Evolutionary conservation across 2,329 filamentous ascomycete species (phyloP).

Genomic region (Ceratocystis eucalypticola): DNA sequence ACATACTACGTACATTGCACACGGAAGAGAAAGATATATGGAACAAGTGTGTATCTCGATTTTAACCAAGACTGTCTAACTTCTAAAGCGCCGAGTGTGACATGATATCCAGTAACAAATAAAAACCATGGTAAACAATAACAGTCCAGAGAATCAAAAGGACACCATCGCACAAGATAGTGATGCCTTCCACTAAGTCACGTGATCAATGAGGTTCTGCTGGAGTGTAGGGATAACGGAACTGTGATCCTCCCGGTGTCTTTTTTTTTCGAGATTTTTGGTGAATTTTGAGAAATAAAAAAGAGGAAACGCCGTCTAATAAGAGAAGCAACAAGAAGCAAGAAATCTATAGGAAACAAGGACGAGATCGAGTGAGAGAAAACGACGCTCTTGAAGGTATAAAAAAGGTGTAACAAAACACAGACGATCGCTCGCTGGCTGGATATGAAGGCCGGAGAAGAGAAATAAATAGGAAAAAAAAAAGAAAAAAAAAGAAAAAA

Average conservation of each 20-base stretch:
- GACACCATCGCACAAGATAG: neutral
- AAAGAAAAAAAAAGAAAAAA: too few species aligned
- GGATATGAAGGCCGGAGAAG: constrained; percentile 6
- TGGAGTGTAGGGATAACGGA: neutral
- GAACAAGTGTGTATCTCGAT: neutral
- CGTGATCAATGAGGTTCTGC: constrained; percentile 6
- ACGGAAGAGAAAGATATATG: neutral
- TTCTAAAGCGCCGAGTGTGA: neutral
- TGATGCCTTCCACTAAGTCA: neutral
- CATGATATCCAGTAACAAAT: neutral
- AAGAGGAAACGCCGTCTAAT: constrained; percentile 7
- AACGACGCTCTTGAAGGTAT: constrained; percentile 1
- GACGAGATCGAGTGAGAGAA: neutral
- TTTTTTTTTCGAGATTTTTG: constrained; percentile 1
- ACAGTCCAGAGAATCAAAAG: constrained; percentile 1
- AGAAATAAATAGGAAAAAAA: neutral
- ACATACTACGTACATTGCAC: neutral
- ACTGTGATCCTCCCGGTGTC: constrained; percentile 6
- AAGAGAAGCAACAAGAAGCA: constrained; percentile 5
- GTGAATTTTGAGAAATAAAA: neutral
- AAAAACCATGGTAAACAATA: neutral
- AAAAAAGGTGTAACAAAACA: constrained; percentile 13
- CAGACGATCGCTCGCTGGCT: constrained; percentile 9
- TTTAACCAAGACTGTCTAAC: neutral
- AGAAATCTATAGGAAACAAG: neutral